Conservation (phyloP, 2,329 filamentous ascomycete species). For the Fusarium continuum region DNA sequence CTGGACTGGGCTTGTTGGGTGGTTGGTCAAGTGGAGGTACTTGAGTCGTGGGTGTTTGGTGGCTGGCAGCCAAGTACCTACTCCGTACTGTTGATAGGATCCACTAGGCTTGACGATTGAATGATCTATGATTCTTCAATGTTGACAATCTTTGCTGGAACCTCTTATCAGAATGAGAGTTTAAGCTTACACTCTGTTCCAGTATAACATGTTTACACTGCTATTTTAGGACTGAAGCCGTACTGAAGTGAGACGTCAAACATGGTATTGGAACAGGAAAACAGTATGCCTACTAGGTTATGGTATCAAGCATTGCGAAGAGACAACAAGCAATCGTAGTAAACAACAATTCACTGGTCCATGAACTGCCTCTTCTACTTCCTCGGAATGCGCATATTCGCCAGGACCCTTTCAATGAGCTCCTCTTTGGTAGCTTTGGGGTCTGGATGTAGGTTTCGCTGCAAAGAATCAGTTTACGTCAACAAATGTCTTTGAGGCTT, state of each 20-base stretch:
- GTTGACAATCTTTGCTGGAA: neutral
- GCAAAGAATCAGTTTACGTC: neutral
- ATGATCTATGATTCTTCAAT: slow-evolving; percentile 19
- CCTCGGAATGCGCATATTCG: slow-evolving; percentile 57
- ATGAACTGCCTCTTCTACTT: slow-evolving; percentile 21
- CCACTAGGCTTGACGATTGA: slow-evolving; percentile 21
- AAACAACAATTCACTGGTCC: neutral
- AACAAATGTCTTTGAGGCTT: neutral
- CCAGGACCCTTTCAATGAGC: slow-evolving; percentile 56
- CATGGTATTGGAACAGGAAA: neutral
- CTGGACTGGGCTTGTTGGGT: slow-evolving; percentile 37
- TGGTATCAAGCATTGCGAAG: slow-evolving; percentile 13
- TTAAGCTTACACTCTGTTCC: neutral
- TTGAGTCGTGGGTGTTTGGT: slow-evolving; percentile 15
- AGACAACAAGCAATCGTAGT: neutral
- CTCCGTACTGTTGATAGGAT: slow-evolving; percentile 6
- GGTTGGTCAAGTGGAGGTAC: slow-evolving; percentile 38
- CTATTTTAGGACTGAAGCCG: too few relatives aligned
- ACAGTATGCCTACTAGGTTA: neutral
- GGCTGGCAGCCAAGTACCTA: slow-evolving; percentile 22
- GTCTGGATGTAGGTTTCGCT: slow-evolving; percentile 60
- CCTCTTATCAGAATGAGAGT: neutral
- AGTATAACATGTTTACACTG: too few relatives aligned
- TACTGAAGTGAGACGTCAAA: neutral
- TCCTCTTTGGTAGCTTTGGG: slow-evolving; percentile 56